Evolutionary conservation across 441 rosid genomes (phyloP), one percentile per base, ranked within the genome.

Genomic region (Viola pubescens): DNA sequence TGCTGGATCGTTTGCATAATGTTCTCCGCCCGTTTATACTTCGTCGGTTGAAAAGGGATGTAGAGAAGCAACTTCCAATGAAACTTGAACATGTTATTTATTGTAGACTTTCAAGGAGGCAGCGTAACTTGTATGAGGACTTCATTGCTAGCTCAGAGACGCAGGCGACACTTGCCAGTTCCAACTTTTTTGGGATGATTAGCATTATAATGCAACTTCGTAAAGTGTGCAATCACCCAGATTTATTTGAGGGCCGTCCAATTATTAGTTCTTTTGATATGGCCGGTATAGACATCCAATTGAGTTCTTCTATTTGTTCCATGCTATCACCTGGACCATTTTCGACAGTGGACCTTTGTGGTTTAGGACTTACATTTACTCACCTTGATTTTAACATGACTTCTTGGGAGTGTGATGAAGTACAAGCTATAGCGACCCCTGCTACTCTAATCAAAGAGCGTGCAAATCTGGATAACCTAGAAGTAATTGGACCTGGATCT

Each of bases 111-210:
- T 95, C 99, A 52, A 89, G 75, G 81, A 86, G 99, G 82, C 99
- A 95, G 77, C 91, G 99, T 16, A 95, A 89, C 77, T 80, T 95
- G 83, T 95, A 95, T 41, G 99, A 95, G 77, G 99, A 95, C 74
- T 95, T 95, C 75, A 95, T 95, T 79, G 97, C 98, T 58, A 95
- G 98, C 77, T 83, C 97, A 57, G 99, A 91, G 79, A 95, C 99
- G 34, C 99, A 95, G 77, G 91, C 98, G 63, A 95, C 99, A 4
- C 96, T 95, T 71, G 89, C 87, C 58, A 95, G 84, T 80, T 71
- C 92, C 65, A 95, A 89, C 70, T 95, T 95, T 74, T 91, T 95
- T 79, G 99, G 98, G 69, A 95, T 95, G 99, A 95, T 95, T 68
- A 91, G 98, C 71, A 77, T 95, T 73, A 91, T 95, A 70, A 95